A percentile compares a stretch with the other conserved stretches of the same genome.
Conservation (phyloP, 2,329 filamentous ascomycete genomes). For the Colletotrichum godetiae region DNA sequence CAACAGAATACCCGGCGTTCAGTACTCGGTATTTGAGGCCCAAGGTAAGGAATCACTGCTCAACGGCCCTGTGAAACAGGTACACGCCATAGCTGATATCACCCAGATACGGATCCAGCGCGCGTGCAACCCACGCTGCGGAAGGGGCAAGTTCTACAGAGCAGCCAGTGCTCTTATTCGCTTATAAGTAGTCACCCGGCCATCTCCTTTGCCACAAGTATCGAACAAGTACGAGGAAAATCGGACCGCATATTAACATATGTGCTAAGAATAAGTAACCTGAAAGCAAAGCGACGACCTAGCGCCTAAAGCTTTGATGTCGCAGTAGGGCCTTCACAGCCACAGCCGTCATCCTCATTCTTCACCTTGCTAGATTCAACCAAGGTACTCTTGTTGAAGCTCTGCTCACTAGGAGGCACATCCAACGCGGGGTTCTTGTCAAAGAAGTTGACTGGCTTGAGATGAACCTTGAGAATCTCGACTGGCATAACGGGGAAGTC, state of each 20-base stretch:
- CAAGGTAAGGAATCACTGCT: background rate
- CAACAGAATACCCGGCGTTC: background rate
- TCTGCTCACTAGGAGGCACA: constrained; percentile 39
- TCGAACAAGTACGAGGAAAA: background rate
- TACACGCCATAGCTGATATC: constrained; percentile 72
- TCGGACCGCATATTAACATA: too few species aligned
- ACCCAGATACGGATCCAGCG: constrained; percentile 71
- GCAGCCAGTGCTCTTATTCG: background rate
- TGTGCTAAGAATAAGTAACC: too few species aligned
- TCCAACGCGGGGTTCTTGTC: constrained; percentile 60
- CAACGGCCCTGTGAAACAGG: constrained; percentile 65
- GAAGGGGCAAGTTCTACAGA: constrained; percentile 42
- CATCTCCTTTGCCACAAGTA: background rate
- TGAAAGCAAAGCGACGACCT: background rate
- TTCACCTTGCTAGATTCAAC: background rate
- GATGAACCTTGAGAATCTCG: constrained; percentile 62
- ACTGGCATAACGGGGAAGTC: constrained; percentile 71
- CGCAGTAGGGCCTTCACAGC: background rate
- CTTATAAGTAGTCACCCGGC: background rate
- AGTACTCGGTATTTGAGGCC: constrained; percentile 1
- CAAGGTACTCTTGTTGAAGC: constrained; percentile 31
- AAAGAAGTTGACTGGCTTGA: constrained; percentile 64
- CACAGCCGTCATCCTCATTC: background rate
- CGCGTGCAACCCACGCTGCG: constrained; percentile 69
- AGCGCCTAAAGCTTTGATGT: constrained; percentile 3